Evolutionary conservation across 2,329 filamentous ascomycete species (phyloP).

Genomic region (Grosmannia penicillata): DNA sequence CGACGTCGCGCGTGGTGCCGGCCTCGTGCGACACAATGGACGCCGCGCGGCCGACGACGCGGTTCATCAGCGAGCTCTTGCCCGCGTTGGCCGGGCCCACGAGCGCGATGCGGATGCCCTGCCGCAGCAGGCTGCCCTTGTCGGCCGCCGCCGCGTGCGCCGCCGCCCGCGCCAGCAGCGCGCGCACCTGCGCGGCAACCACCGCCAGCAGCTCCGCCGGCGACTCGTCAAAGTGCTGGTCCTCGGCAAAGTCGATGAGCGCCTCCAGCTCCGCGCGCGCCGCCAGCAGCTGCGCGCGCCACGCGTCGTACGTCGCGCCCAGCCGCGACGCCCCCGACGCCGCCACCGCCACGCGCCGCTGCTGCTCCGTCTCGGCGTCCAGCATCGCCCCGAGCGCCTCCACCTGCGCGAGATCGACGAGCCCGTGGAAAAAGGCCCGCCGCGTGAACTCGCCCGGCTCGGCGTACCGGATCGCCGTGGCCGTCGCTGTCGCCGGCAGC

Average conservation of each 20-base stretch:
- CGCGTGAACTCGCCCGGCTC: slow-evolving; percentile 93
- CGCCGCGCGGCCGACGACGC: slow-evolving; percentile 78
- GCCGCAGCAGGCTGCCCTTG: slow-evolving; percentile 68
- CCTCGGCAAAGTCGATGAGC: slow-evolving; percentile 91
- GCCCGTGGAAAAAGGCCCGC: slow-evolving; percentile 75
- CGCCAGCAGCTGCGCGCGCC: slow-evolving; percentile 62
- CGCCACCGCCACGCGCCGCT: slow-evolving; percentile 71
- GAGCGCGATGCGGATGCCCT: slow-evolving; percentile 73
- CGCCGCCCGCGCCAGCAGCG: slow-evolving; percentile 47
- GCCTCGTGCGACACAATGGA: slow-evolving; percentile 90
- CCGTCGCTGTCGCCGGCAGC: slow-evolving; percentile 34
- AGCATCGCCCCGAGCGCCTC: slow-evolving; percentile 50
- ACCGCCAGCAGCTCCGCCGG: slow-evolving; percentile 55
- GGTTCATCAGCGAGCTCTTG: slow-evolving; percentile 87
- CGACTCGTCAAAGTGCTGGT: slow-evolving; percentile 91
- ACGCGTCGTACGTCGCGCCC: slow-evolving; percentile 63
- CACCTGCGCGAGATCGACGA: slow-evolving; percentile 75
- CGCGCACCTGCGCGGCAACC: slow-evolving; percentile 48
- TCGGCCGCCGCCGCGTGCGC: slow-evolving; percentile 64
- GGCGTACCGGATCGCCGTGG: slow-evolving; percentile 55
- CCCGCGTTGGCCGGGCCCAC: slow-evolving; percentile 87
- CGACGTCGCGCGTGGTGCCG: slow-evolving; percentile 84
- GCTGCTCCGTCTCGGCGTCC: slow-evolving; percentile 73
- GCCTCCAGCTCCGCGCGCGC: slow-evolving; percentile 88
- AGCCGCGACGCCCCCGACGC: slow-evolving; percentile 49